Evolutionary conservation across 208 protist genomes (phyloP), one percentile per base, ranked within the genome.

Genomic region (Trypanosoma avium): DNA sequence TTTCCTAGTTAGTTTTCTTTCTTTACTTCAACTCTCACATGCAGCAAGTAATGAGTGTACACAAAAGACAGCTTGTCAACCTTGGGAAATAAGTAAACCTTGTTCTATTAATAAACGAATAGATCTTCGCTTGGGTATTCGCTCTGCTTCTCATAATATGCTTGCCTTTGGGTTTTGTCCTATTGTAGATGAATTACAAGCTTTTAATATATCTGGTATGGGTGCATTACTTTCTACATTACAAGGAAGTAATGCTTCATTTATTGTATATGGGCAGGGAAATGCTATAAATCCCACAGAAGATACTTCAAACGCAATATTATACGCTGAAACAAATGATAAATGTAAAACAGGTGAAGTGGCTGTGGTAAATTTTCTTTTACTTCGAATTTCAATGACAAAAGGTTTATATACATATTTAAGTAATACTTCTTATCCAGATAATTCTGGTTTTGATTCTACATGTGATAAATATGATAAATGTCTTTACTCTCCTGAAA

Each of bases 181-280:
- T 21, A 10, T 66, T 32, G 71, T 77, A 21, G 71, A 77, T 62
- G 48, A 63, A 19, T n/a, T 67, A 30, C 63, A 70, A 43, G 50
- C 64, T 3, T 70, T 77, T 49, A 43, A 56, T 36, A 19, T 77
- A 12, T 65, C 40, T 32, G 56, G 71, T 5, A 38, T 63, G 22
- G 55, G 48, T n/a, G 29, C 54, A 27, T 24, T 54, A 15, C 38
- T 71, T 15, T 46, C 15, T 1, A 27, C 48, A 27, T 10, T 60
- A 26, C 3, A 24, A 22, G 26, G 6, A 10, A 40, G 30, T 26
- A 47, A 48, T 48, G 53, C 15, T 27, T 53, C 33, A 1, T 8
- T 77, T 32, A 59, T 45, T 30, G 57, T 72, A 4, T 77, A 77
- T 26, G 71, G 71, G 21, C 60, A 71, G 30, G 64, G 71, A 15